Conservation (phyloP, 2,329 filamentous ascomycete species). For the Trichoderma polysporum region DNA sequence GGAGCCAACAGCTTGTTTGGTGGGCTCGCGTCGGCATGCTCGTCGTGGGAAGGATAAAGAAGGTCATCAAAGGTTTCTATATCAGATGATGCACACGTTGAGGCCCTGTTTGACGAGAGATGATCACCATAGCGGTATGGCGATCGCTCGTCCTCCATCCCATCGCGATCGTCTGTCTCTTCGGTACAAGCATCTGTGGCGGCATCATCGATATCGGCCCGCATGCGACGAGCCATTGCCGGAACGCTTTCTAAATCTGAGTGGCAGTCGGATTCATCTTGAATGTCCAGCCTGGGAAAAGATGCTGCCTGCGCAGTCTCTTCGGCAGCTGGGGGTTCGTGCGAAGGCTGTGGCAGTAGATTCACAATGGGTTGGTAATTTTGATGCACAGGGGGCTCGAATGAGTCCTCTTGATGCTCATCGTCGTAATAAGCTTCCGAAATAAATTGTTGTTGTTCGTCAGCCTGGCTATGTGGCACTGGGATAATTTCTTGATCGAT, state of each 20-base stretch:
- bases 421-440: constrained; percentile 37
- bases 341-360: constrained; percentile 45
- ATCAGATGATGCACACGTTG: constrained; percentile 43
- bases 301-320: constrained; percentile 29
- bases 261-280: constrained; percentile 42
- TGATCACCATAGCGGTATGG: constrained; percentile 32
- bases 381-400: constrained; percentile 23
- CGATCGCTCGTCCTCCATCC: constrained; percentile 30
- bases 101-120: constrained; percentile 38
- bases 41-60: constrained; percentile 30
- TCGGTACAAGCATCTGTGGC: constrained; percentile 39
- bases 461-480: constrained; percentile 3
- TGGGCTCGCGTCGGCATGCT: constrained; percentile 36
- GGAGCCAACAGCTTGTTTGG: constrained; percentile 51
- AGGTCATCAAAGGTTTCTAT: constrained; percentile 31
- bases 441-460: constrained; percentile 25
- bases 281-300: constrained; percentile 38
- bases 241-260: constrained; percentile 36
- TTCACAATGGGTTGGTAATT: constrained; percentile 48
- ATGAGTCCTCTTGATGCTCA: constrained; percentile 36
- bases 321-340: constrained; percentile 20
- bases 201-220: constrained; percentile 33
- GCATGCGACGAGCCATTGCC: constrained; percentile 28
- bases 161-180: constrained; percentile 36
- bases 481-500: constrained; percentile 1